Conservation (phyloP, 2,329 filamentous ascomycete species). For the Penicillium rolfsii region DNA sequence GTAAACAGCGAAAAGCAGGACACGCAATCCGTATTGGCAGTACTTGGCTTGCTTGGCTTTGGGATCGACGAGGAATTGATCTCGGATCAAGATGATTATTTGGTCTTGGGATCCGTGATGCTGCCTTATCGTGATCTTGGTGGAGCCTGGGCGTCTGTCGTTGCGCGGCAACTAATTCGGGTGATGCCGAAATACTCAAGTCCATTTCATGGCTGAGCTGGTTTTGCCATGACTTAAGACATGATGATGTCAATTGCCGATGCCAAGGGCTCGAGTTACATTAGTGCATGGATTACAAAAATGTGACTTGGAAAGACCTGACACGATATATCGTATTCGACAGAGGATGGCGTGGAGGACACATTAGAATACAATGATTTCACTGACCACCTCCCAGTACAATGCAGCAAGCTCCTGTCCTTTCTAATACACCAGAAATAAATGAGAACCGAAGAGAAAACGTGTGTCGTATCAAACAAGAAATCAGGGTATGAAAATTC, state of each 20-base stretch:
- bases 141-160: neutral
- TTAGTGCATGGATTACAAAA: neutral
- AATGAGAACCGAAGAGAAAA: constrained; percentile 9
- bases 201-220: neutral
- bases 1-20: neutral
- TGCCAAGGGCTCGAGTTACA: constrained; percentile 5
- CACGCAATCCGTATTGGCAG: constrained; percentile 4
- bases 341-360: constrained; percentile 7
- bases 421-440: constrained; percentile 18
- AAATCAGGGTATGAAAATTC: constrained; percentile 27
- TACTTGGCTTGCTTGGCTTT: neutral
- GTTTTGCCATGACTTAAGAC: neutral
- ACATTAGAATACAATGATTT: constrained; percentile 16
- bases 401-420: constrained; percentile 19
- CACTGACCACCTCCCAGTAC: constrained; percentile 4
- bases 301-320: neutral
- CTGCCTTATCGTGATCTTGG: neutral
- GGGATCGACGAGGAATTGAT: neutral
- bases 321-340: constrained; percentile 6
- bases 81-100: neutral
- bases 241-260: neutral
- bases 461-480: constrained; percentile 21
- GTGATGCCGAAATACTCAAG: neutral
- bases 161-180: constrained; percentile 1
- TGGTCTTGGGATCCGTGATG: neutral